phyloP scores from a whole-genome alignment of 2,329 filamentous ascomycete species.

The Eutypa lata region DNA sequence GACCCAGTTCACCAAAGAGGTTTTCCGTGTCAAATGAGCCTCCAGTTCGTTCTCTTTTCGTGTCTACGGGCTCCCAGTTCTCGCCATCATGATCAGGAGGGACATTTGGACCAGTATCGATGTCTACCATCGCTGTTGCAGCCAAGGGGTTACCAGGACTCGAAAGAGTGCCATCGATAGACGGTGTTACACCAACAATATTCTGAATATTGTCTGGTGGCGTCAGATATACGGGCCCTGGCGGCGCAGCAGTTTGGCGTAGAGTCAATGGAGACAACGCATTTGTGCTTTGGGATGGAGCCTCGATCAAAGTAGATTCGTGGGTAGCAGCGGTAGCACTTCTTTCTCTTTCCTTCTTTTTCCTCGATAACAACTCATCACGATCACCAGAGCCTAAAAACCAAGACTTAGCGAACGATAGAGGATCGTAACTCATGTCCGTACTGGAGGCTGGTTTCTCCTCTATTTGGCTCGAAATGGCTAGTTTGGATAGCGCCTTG shows the following conservation, averaged over 20 bases:
- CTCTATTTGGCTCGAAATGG: conserved; percentile 36
- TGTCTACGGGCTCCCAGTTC: conserved; percentile 40
- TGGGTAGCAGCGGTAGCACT: conserved; percentile 35
- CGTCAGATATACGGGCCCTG: conserved; percentile 66
- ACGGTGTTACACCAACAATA: conserved; percentile 50
- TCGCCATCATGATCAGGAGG: conserved; percentile 30
- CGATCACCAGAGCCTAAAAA: conserved; percentile 41
- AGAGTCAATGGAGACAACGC: conserved; percentile 51
- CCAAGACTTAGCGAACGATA: conserved; percentile 48
- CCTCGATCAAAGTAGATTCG: conserved; percentile 40
- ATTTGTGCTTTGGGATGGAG: conserved; percentile 40
- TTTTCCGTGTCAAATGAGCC: conserved; percentile 50
- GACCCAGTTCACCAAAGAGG: conserved; percentile 66
- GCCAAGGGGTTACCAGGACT: conserved; percentile 49
- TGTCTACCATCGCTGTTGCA: conserved; percentile 30
- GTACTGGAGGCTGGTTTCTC: conserved; percentile 35
- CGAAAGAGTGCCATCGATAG: conserved; percentile 52
- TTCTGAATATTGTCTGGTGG: conserved; percentile 64
- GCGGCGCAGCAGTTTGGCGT: conserved; percentile 38
- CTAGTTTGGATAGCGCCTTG: conserved; percentile 40
- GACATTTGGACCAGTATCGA: conserved; percentile 31
- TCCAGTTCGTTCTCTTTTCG: conserved; percentile 43
- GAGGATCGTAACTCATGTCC: conserved; percentile 45
- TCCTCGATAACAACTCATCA: conserved; percentile 44
- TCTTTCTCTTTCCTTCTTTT: conserved; percentile 52